Evolutionary conservation across 2,329 filamentous ascomycete genomes (phyloP), one percentile per base, ranked within the genome.

Genomic region (Fusarium sp.): DNA sequence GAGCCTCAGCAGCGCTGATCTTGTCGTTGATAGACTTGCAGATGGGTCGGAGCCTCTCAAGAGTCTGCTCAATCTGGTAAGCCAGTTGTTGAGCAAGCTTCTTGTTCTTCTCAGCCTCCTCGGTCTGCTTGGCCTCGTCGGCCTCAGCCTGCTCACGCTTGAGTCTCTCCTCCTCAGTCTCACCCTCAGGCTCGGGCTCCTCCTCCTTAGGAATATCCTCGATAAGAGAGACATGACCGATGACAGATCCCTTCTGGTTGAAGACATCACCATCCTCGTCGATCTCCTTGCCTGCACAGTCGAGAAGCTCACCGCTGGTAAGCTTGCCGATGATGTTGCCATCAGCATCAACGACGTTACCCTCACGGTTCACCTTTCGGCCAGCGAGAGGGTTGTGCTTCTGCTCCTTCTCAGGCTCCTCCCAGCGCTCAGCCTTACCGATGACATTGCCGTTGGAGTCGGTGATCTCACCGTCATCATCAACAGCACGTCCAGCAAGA

Each of bases 21-120:
- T 92, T 89, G 90, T 95, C 92, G 9, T 90, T 93, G 82, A 98
- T 98, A 85, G 94, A 89, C 84, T 93, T 94, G 87, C 93, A 93
- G 79, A 97, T 91, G 15, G 95, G 95, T 75, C 93, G 91, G 80
- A 98, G 90, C 81, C 92, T 93, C 79, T 97, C 94, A 12, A 98
- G 87, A 20, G 94, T 94, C 81, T 95, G 90, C 79, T 92, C 89
- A 75, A 97, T 90, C 77, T 93, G 92, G 64, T 83, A 85, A 18
- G 88, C 86, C 86, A 98, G 95, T 84, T 93, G 92, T 70, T 89
- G 87, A 3, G 95, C 95, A 42, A 97, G 88, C 84, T 97, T 90
- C 73, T 87, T 87, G 80, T 97, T 94, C 70, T 92, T 87, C 80
- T 90, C 90, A 12, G 87, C 85, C 76, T 89, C 83, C 72, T 89